Percentiles rank a stretch among this genome's conserved stretches.
These are phyloP conservation scores for Echites panduratus DNA, from an alignment of 257 asterid species.

Conservation along the genomic window DNA sequence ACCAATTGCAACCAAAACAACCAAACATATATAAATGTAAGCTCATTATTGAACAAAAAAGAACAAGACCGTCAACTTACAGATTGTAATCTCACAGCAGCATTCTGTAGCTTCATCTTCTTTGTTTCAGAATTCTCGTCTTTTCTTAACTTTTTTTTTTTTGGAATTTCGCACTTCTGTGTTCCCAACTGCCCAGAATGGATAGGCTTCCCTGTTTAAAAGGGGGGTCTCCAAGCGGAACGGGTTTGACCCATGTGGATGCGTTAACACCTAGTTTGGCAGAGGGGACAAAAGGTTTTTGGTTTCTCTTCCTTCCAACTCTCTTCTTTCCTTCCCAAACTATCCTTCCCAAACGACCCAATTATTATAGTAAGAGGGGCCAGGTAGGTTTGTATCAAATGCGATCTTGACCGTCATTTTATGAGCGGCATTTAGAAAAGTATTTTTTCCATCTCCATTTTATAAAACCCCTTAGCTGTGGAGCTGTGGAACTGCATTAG, in stretches of 20 bases:
- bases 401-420: too few species aligned
- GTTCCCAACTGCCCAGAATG: too few species aligned
- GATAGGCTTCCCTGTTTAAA: neutral
- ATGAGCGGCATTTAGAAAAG: too few species aligned
- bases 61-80: neutral
- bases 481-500: too few species aligned
- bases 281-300: too few species aligned
- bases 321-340: too few species aligned
- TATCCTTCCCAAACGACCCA: too few species aligned
- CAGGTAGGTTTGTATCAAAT: too few species aligned
- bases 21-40: neutral
- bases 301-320: too few species aligned
- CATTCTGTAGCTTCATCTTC: constrained; percentile 1
- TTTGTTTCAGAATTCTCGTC: neutral
- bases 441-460: too few species aligned
- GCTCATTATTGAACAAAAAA: neutral
- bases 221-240: neutral
- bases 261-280: neutral
- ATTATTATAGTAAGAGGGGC: too few species aligned
- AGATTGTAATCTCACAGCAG: neutral
- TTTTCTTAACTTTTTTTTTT: neutral
- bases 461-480: too few species aligned
- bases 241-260: neutral
- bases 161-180: neutral
- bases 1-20: neutral